Evolutionary conservation across 225 moss, liverwort and hornwort genomes (phyloP).

Genomic region (Climacium dendroides): DNA sequence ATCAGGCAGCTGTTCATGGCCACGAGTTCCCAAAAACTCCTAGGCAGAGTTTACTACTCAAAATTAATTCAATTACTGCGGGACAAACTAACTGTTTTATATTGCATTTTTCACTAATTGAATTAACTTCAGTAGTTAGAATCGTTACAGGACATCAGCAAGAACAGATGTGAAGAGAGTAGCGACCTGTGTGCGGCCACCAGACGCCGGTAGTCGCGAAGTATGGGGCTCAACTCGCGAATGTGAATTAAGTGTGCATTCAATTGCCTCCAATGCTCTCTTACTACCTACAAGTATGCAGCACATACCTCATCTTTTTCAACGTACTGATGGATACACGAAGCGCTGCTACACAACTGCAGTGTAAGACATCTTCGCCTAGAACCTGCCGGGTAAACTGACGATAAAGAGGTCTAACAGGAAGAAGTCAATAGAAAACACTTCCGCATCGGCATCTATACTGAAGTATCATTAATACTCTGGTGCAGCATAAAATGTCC

Average conservation of each 20-base stretch:
- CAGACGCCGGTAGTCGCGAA: conserved; percentile 75
- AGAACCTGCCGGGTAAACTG: background rate
- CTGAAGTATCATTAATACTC: background rate
- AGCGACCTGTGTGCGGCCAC: conserved; percentile 53
- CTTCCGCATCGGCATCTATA: background rate
- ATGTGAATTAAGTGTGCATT: conserved; percentile 50
- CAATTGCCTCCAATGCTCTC: conserved; percentile 69
- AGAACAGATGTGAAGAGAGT: background rate
- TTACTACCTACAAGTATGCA: conserved; percentile 47
- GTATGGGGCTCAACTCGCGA: conserved; percentile 56
- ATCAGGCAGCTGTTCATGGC: background rate
- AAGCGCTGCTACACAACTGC: background rate
- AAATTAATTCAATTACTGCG: background rate
- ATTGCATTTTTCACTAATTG: background rate
- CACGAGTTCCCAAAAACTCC: background rate
- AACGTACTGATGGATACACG: background rate
- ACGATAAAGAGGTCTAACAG: background rate
- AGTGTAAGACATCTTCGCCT: background rate
- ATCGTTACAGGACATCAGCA: background rate
- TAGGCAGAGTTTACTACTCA: background rate
- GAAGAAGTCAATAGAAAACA: background rate
- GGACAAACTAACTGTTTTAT: background rate
- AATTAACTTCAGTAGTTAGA: background rate
- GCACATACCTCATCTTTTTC: background rate
- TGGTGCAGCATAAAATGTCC: background rate